Evolutionary conservation across 2,329 filamentous ascomycete species (phyloP).

Genomic region (Aspergillus niger): DNA sequence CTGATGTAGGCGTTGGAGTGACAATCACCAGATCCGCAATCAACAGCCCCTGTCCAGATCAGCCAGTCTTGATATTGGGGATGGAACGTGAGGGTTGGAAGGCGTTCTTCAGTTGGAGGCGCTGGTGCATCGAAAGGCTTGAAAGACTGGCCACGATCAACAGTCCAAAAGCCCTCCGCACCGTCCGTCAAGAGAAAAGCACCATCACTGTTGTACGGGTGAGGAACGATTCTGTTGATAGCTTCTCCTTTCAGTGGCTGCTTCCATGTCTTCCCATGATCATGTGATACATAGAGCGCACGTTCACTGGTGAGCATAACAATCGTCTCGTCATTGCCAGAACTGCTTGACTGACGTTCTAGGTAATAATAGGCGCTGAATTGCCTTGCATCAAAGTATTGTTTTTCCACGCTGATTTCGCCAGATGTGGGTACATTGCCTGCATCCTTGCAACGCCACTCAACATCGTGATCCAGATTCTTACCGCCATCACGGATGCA

Average conservation of each 20-base stretch:
- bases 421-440: constrained; percentile 60
- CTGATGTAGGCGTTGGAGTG: constrained; percentile 75
- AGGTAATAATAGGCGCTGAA: constrained; percentile 70
- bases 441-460: constrained; percentile 73
- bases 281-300: constrained; percentile 71
- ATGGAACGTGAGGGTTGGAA: constrained; percentile 74
- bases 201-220: constrained; percentile 78
- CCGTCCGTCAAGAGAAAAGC: constrained; percentile 80
- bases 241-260: constrained; percentile 68
- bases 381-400: constrained; percentile 63
- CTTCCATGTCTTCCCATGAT: constrained; percentile 89
- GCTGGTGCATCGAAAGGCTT: constrained; percentile 72
- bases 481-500: constrained; percentile 64
- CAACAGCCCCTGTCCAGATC: constrained; percentile 77
- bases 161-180: constrained; percentile 74
- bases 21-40: constrained; percentile 68
- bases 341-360: constrained; percentile 69
- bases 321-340: constrained; percentile 70
- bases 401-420: constrained; percentile 63
- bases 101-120: constrained; percentile 51
- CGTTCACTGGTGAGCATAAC: constrained; percentile 61
- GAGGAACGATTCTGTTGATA: constrained; percentile 71
- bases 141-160: constrained; percentile 74
- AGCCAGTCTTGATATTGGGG: constrained; percentile 84
- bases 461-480: constrained; percentile 71